Conservation (phyloP, 805 yeast species). For the Zygoascus flipseniorum region DNA sequence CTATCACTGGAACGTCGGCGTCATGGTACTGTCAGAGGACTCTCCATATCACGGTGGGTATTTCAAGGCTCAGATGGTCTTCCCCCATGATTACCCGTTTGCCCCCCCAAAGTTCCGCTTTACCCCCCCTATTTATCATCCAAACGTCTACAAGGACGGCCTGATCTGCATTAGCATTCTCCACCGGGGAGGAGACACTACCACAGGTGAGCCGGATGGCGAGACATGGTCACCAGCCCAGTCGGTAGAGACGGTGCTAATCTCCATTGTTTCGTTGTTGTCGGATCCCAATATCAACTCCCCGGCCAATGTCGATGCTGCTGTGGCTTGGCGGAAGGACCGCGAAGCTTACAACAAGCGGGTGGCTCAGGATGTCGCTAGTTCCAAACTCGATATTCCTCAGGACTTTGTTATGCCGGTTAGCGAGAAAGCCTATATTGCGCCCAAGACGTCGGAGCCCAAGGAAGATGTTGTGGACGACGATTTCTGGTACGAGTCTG, state of each 20-base stretch:
- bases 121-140: conserved; percentile 90
- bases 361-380: conserved; percentile 64
- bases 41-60: conserved; percentile 92
- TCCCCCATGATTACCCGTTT: conserved; percentile 86
- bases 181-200: conserved; percentile 85
- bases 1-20: conserved; percentile 74
- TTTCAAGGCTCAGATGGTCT: conserved; percentile 88
- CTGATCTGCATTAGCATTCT: conserved; percentile 85
- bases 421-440: conserved; percentile 48
- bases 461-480: conserved; percentile 59
- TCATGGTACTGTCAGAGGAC: conserved; percentile 83
- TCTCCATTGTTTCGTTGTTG: conserved; percentile 80
- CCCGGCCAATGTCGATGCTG: conserved; percentile 95
- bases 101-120: conserved; percentile 89
- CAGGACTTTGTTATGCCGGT: conserved; percentile 77
- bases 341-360: conserved; percentile 66
- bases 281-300: conserved; percentile 91
- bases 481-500: conserved; percentile 77
- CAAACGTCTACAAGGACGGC: conserved; percentile 92
- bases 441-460: conserved; percentile 27
- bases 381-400: conserved; percentile 77
- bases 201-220: conserved; percentile 83
- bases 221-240: conserved; percentile 78
- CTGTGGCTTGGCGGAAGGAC: conserved; percentile 79
- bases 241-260: conserved; percentile 82